Evolutionary conservation across 2,329 filamentous ascomycete species (phyloP).

Genomic region (Sarocladium strictum): DNA sequence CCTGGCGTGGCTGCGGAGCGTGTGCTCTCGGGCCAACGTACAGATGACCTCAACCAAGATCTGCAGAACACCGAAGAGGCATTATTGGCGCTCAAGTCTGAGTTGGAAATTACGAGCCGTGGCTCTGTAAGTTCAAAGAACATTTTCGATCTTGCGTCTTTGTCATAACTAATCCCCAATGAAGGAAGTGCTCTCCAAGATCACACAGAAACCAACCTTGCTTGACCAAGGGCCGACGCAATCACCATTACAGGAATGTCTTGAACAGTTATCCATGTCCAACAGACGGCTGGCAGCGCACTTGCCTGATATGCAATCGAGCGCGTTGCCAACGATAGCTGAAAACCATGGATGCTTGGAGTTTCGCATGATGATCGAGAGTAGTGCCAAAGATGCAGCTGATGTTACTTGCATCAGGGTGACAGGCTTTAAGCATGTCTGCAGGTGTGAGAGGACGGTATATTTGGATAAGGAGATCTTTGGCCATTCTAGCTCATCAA

Average conservation of each 20-base stretch:
- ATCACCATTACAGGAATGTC: background rate
- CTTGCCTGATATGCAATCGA: background rate
- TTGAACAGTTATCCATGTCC: background rate
- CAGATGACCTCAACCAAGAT: background rate
- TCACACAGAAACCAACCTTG: background rate
- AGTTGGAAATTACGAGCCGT: background rate
- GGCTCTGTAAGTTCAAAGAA: background rate
- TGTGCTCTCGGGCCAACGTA: background rate
- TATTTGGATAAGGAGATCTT: background rate
- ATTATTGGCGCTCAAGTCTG: background rate
- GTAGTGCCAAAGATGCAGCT: background rate
- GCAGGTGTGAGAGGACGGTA: background rate
- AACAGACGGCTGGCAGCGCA: background rate
- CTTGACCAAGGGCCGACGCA: background rate
- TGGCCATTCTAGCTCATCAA: background rate
- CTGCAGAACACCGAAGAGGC: background rate
- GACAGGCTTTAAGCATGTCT: background rate
- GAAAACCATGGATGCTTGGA: background rate
- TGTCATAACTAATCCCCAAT: background rate
- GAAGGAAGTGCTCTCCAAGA: background rate
- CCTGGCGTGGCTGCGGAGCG: background rate
- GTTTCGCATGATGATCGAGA: background rate
- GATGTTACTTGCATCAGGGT: background rate
- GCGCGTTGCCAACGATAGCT: background rate
- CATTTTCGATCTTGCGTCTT: background rate